Conservation (phyloP, 2,329 filamentous ascomycete genomes). For the Mycosphaerella sp. region DNA sequence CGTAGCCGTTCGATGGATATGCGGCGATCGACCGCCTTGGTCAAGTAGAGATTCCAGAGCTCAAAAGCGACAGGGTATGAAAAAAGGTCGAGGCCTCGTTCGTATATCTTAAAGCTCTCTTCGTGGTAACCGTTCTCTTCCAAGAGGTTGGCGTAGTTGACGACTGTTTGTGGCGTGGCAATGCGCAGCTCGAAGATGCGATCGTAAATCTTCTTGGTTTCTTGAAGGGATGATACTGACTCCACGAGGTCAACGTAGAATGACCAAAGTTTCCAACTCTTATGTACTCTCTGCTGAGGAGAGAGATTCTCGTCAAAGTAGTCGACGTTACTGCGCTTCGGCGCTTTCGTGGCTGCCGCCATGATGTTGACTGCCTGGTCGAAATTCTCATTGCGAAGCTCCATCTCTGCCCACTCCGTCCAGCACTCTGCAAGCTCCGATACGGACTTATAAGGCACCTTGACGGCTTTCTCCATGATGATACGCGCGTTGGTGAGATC, state of each 20-base stretch:
- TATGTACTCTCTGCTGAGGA: slow-evolving; percentile 93
- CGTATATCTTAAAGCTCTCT: slow-evolving; percentile 95
- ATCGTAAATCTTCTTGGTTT: slow-evolving; percentile 92
- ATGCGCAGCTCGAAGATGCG: slow-evolving; percentile 97
- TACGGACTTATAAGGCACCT: slow-evolving; percentile 97
- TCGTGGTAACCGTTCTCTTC: slow-evolving; percentile 95
- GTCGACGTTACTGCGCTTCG: slow-evolving; percentile 95
- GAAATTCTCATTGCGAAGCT: slow-evolving; percentile 91
- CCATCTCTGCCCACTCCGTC: slow-evolving; percentile 99
- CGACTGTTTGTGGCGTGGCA: slow-evolving; percentile 94
- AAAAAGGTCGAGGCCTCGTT: slow-evolving; percentile 95
- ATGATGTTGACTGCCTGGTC: slow-evolving; percentile 92
- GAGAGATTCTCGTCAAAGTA: slow-evolving; percentile 95
- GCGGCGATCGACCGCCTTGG: slow-evolving; percentile 92
- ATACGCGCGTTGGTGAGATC: slow-evolving; percentile 79
- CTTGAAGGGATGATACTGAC: slow-evolving; percentile 82
- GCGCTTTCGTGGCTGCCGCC: slow-evolving; percentile 95
- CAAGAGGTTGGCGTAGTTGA: slow-evolving; percentile 94
- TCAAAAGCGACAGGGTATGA: slow-evolving; percentile 97
- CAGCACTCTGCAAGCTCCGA: slow-evolving; percentile 94
- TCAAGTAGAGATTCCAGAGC: slow-evolving; percentile 96
- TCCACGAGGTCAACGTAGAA: slow-evolving; percentile 99
- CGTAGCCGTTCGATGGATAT: slow-evolving; percentile 90
- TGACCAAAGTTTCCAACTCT: slow-evolving; percentile 99
- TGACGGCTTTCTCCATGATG: slow-evolving; percentile 97